Evolutionary conservation across 2,329 filamentous ascomycete species (phyloP).

Genomic region (Aspergillus uvarum): DNA sequence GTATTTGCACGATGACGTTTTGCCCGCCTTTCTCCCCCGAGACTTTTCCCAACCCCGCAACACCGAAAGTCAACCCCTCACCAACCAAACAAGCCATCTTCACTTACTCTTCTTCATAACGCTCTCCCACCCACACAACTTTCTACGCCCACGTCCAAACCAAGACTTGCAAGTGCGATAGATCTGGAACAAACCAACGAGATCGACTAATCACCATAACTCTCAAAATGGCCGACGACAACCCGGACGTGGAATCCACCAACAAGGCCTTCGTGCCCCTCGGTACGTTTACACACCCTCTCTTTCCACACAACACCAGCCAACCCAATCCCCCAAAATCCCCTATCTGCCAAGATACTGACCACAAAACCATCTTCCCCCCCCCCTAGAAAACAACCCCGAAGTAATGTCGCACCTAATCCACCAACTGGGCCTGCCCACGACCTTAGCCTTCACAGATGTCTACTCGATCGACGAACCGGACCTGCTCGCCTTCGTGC

Average conservation of each 20-base stretch:
- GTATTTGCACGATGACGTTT: background rate
- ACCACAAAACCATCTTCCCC: background rate
- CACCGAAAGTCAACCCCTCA: background rate
- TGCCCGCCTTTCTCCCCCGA: background rate
- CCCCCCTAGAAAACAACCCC: slow-evolving; percentile 67
- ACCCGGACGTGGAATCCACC: slow-evolving; percentile 38
- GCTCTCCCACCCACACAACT: background rate
- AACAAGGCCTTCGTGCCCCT: slow-evolving; percentile 52
- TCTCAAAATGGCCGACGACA: slow-evolving; percentile 28
- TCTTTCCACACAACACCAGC: background rate
- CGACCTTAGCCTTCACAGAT: slow-evolving; percentile 77
- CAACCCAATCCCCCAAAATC: slow-evolving; percentile 2
- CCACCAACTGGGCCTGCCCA: slow-evolving; percentile 78
- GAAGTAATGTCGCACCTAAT: slow-evolving; percentile 82
- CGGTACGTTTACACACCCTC: slow-evolving; percentile 30
- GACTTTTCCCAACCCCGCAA: slow-evolving; percentile 15
- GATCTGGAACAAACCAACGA: background rate
- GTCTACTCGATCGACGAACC: slow-evolving; percentile 88
- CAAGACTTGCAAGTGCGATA: background rate
- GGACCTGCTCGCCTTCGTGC: slow-evolving; percentile 79
- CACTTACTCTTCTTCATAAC: background rate
- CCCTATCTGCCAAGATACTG: slow-evolving; percentile 2
- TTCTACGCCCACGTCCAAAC: background rate
- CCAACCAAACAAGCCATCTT: slow-evolving; percentile 9
- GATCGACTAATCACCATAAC: background rate